Percentiles rank a stretch among this genome's conserved stretches.
These are phyloP conservation scores for Pseudozyma tsukubaensis DNA, from an alignment of 1,284 basidiomycete genomes.

Conservation along the genomic window DNA sequence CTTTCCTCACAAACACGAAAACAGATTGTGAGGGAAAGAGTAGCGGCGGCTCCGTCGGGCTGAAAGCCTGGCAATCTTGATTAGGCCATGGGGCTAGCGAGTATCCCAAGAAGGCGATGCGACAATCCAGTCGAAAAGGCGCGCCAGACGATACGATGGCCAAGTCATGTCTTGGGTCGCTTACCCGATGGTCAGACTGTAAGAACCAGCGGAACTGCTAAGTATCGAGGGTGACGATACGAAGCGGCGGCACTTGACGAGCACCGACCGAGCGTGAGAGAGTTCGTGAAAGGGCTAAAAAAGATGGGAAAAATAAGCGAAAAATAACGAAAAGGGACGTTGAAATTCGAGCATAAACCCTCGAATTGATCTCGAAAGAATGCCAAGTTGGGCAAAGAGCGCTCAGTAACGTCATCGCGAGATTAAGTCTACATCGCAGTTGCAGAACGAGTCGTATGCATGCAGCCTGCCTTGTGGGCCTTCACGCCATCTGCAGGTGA, in stretches of 20 bases:
- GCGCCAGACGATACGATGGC: constrained; percentile 10
- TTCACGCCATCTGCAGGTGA: no score
- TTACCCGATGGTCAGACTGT: constrained; percentile 1
- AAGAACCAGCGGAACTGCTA: no score
- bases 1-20: not conserved
- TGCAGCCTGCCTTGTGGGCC: not conserved
- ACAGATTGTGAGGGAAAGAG: not conserved
- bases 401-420: constrained; percentile 42
- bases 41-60: constrained; percentile 12
- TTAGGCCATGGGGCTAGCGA: not conserved
- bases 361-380: constrained; percentile 1
- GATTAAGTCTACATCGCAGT: constrained; percentile 23
- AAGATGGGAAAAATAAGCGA: constrained; percentile 1
- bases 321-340: constrained; percentile 2
- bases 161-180: constrained; percentile 8
- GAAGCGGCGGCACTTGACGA: constrained; percentile 14
- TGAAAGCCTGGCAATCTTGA: not conserved
- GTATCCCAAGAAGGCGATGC: not conserved
- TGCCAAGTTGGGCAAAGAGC: constrained; percentile 22
- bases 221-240: not conserved
- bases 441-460: constrained; percentile 13
- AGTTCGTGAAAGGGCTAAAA: not conserved
- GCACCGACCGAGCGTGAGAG: not conserved
- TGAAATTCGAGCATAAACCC: constrained; percentile 7
- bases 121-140: not conserved